Conservation (phyloP, 2,329 filamentous ascomycete genomes). For the Epicoccum sorghinum region DNA sequence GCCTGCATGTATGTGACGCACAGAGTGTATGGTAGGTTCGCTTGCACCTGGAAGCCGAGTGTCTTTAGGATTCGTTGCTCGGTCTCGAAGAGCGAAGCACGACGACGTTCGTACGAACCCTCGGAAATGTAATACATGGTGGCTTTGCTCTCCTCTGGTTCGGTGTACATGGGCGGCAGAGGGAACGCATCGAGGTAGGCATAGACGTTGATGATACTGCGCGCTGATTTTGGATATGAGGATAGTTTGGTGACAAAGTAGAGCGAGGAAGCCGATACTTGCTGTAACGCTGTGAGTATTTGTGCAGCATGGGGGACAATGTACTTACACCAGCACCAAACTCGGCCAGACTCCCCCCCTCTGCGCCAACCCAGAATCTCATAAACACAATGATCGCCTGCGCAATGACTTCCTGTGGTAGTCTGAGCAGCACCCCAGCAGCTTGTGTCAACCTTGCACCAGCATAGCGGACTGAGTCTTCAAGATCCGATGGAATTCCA, state of each 20-base stretch:
- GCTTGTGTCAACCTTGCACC: conserved; percentile 77
- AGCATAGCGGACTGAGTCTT: conserved; percentile 73
- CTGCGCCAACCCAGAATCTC: conserved; percentile 75
- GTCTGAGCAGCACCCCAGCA: conserved; percentile 77
- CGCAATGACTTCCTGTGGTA: conserved; percentile 85
- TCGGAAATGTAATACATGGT: conserved; percentile 69
- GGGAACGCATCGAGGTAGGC: conserved; percentile 73
- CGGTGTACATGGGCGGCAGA: conserved; percentile 62
- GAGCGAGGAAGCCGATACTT: conserved; percentile 79
- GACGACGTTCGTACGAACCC: conserved; percentile 65
- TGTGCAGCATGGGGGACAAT: background rate
- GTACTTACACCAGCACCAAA: conserved; percentile 64
- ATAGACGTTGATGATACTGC: conserved; percentile 85
- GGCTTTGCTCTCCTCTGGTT: conserved; percentile 36
- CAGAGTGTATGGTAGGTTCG: conserved; percentile 83
- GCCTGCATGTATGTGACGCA: conserved; percentile 93
- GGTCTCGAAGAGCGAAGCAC: conserved; percentile 71
- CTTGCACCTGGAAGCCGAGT: conserved; percentile 82
- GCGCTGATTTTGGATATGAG: conserved; percentile 73
- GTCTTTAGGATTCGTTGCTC: conserved; percentile 79
- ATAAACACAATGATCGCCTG: conserved; percentile 83
- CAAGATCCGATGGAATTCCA: conserved; percentile 69
- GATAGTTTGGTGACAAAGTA: conserved; percentile 86
- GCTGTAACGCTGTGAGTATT: conserved; percentile 56
- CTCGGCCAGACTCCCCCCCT: conserved; percentile 56